Base-by-base conservation (phyloP, 208 protist species). In the Leishmania amazonensis region DNA sequence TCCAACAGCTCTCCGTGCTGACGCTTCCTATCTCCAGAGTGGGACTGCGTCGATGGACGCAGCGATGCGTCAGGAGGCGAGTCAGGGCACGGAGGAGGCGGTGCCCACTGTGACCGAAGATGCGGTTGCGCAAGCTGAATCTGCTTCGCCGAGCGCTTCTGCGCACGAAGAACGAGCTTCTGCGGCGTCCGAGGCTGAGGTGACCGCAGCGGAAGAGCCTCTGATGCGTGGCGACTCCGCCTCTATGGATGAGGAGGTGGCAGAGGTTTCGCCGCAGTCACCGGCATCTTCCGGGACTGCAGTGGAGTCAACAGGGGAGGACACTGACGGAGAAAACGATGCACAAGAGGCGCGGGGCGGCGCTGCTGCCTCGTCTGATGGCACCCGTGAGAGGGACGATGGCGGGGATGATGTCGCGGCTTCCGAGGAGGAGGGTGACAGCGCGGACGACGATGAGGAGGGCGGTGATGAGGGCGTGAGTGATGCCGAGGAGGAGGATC, bases 401-500 rank as follows among this genome's bases (percentile, higher is more conserved):
- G 31, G 9, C 47, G 51, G n/a, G 47, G n/a, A 62, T 42, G 73
- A 57, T 45, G 5, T 31, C n/a, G 51, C 9, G 35, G 49, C 13
- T 17, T 28, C 17, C n/a, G 53, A 15, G 6, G 51, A 64, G 13
- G 49, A 75, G 31, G 28, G 73, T 15, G 35, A 21, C 35, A 62
- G 15, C 15, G 35, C n/a, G 19, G 17, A 7, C 31, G 31, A 17
- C 31, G 75, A 78, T 7, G 71, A 76, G n/a, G 58, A 78, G 38
- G 57, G 49, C 6, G 71, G 64, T 75, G 79, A 78, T 17, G 75
- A 64, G 24, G 54, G 35, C 40, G 68, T 3, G 38, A 67, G 65
- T 47, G 71, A 81, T 11, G 60, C 35, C 45, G 64, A 72, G 19
- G 53, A 72, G n/a, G 75, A 80, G 70, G 79, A 72, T 49, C 53